Evolutionary conservation across 345 rosid genomes (phyloP).

Genomic region (Carallia brachiata): DNA sequence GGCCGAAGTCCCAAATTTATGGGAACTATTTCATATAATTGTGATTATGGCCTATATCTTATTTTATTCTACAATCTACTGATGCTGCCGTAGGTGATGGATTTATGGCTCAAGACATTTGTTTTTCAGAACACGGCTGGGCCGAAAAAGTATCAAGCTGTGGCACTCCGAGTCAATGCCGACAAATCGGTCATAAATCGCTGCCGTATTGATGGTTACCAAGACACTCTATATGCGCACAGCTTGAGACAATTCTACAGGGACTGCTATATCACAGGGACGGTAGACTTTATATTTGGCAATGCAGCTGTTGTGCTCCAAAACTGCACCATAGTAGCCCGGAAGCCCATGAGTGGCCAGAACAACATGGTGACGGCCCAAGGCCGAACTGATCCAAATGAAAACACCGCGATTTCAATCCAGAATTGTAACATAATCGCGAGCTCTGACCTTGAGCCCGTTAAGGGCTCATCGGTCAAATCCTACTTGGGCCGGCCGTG

Average conservation of each 20-base stretch:
- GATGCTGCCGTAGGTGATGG: slow-evolving; percentile 21
- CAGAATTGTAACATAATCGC: slow-evolving; percentile 9
- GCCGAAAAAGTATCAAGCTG: slow-evolving; percentile 18
- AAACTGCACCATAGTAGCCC: slow-evolving; percentile 7
- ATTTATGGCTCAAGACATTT: slow-evolving; percentile 22
- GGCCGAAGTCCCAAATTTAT: too few species aligned
- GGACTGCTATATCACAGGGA: slow-evolving; percentile 1
- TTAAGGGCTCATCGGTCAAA: slow-evolving; percentile 1
- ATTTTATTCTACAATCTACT: background rate
- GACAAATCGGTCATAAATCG: slow-evolving; percentile 18
- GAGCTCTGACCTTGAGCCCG: slow-evolving; percentile 15
- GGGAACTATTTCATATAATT: too few species aligned
- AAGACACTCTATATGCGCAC: slow-evolving; percentile 17
- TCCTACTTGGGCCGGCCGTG: slow-evolving; percentile 19
- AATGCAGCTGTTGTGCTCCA: slow-evolving; percentile 22
- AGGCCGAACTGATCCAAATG: slow-evolving; percentile 21
- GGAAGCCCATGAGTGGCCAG: slow-evolving; percentile 21
- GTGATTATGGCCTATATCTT: background rate
- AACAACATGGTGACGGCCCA: slow-evolving; percentile 22
- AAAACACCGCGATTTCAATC: slow-evolving; percentile 18
- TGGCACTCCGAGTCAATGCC: slow-evolving; percentile 12
- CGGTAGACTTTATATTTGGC: slow-evolving; percentile 16
- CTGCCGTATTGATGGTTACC: slow-evolving; percentile 14
- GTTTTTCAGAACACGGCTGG: slow-evolving; percentile 20
- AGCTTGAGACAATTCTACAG: slow-evolving; percentile 23